These are phyloP conservation scores for Annulohypoxylon stygium DNA, from an alignment of 495 filamentous ascomycete genomes.

Conservation along the genomic window DNA sequence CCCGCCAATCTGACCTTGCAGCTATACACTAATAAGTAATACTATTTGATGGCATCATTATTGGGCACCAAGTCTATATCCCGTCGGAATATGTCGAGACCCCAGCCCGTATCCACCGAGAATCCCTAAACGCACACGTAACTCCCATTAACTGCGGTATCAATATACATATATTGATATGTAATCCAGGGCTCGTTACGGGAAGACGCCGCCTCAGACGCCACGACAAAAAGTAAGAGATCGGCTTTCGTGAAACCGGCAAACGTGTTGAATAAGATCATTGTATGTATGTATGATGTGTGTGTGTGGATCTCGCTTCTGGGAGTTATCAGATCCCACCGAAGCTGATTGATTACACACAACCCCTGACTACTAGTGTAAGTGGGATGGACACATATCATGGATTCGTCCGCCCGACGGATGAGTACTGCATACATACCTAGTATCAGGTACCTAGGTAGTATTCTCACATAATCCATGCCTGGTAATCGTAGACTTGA, in stretches of 20 bases:
- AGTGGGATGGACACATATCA: not conserved
- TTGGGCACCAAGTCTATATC: slow-evolving; percentile 9
- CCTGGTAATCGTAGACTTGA: not conserved
- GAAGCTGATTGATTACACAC: not conserved
- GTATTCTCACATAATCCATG: not conserved
- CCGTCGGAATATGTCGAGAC: not conserved
- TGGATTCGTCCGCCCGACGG: not conserved
- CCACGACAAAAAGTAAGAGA: not conserved
- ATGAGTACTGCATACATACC: not conserved
- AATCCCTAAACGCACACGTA: not conserved
- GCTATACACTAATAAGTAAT: not conserved
- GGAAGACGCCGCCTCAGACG: slow-evolving; percentile 1
- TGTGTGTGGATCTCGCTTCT: slow-evolving; percentile 6
- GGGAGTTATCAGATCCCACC: not conserved
- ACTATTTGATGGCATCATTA: slow-evolving; percentile 15
- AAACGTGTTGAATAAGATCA: not conserved
- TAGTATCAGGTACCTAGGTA: not conserved
- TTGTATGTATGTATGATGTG: not conserved
- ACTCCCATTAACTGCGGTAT: not conserved
- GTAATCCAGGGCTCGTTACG: not conserved
- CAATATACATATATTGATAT: not conserved
- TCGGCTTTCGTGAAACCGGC: not conserved
- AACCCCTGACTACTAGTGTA: not conserved
- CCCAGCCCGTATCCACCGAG: not conserved
- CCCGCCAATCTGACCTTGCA: slow-evolving; percentile 2